phyloP scores from a whole-genome alignment of 2,329 filamentous ascomycete species.

The Fusarium multiceps region DNA sequence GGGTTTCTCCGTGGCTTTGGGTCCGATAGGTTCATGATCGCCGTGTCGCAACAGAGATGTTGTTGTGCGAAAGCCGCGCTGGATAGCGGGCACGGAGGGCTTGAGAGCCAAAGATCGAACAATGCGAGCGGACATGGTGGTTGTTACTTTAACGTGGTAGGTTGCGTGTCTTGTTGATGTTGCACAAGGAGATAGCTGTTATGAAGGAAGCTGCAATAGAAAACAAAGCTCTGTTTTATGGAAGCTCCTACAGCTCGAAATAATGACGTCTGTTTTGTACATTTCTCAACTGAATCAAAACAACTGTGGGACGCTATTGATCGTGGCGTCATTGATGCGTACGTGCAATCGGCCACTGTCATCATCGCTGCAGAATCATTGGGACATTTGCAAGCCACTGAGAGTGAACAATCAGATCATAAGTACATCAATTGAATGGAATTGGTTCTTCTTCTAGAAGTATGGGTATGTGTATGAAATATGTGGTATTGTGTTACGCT shows the following conservation, averaged over 20 bases:
- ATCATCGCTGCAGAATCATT: constrained; percentile 22
- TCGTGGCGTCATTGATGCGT: constrained; percentile 45
- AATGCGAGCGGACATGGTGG: constrained; percentile 33
- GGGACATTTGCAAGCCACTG: not conserved
- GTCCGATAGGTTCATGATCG: constrained; percentile 17
- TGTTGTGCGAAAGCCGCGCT: constrained; percentile 20
- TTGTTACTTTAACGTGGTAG: not conserved
- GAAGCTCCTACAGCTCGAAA: not conserved
- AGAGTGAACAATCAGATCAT: not conserved
- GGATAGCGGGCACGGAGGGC: constrained; percentile 13
- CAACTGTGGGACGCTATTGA: constrained; percentile 10
- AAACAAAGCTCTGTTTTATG: not conserved
- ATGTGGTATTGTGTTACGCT: too few species aligned
- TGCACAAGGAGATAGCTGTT: not conserved
- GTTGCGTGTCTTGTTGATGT: not conserved
- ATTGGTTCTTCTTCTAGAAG: not conserved
- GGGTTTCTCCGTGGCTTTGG: not conserved
- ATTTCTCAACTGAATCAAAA: constrained; percentile 14
- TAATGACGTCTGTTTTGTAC: constrained; percentile 8
- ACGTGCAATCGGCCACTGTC: constrained; percentile 22
- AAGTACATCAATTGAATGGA: not conserved
- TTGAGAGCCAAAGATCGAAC: constrained; percentile 24
- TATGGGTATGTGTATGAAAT: too few species aligned
- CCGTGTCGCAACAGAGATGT: not conserved
- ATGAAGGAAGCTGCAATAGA: not conserved